A percentile compares a stretch with the other conserved stretches of the same genome.
These are phyloP conservation scores for Naganishia albida DNA, from an alignment of 1,284 basidiomycete species.

Conservation along the genomic window DNA sequence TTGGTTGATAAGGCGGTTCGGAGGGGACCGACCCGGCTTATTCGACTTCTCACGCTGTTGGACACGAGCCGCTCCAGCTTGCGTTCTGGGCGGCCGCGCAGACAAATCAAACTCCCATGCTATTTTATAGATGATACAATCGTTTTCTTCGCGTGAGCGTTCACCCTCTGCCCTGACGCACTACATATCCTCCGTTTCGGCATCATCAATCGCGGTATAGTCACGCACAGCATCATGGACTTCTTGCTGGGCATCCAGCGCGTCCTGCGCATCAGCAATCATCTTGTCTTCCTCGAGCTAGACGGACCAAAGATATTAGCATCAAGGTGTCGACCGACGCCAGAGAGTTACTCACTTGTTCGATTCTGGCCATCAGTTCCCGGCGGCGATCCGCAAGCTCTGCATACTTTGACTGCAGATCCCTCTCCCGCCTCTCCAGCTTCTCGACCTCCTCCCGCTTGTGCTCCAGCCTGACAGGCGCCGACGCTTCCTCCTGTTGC, in stretches of 20 bases:
- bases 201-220: constrained; percentile 38
- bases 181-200: constrained; percentile 39
- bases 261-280: constrained; percentile 49
- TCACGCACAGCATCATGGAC: constrained; percentile 31
- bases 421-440: constrained; percentile 71
- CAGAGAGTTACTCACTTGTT: constrained; percentile 41
- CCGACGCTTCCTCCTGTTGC: constrained; percentile 69
- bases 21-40: too few species aligned
- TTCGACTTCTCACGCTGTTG: too few species aligned
- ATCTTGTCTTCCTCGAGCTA: constrained; percentile 53
- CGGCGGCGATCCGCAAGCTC: constrained; percentile 74
- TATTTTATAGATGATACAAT: too few species aligned
- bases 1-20: too few species aligned
- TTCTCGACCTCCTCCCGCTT: constrained; percentile 81
- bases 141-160: too few species aligned
- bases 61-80: too few species aligned
- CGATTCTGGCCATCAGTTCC: constrained; percentile 65
- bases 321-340: not conserved
- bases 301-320: constrained; percentile 19
- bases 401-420: constrained; percentile 77
- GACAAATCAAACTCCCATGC: too few species aligned
- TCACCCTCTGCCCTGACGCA: not conserved
- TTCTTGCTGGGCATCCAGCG: constrained; percentile 47
- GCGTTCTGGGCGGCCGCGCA: too few species aligned
- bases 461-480: constrained; percentile 69